Percentiles rank a stretch among this genome's conserved stretches.
phyloP scores from a whole-genome alignment of 192 early-diverging fungal genomes.

The Coemansia sp. region DNA sequence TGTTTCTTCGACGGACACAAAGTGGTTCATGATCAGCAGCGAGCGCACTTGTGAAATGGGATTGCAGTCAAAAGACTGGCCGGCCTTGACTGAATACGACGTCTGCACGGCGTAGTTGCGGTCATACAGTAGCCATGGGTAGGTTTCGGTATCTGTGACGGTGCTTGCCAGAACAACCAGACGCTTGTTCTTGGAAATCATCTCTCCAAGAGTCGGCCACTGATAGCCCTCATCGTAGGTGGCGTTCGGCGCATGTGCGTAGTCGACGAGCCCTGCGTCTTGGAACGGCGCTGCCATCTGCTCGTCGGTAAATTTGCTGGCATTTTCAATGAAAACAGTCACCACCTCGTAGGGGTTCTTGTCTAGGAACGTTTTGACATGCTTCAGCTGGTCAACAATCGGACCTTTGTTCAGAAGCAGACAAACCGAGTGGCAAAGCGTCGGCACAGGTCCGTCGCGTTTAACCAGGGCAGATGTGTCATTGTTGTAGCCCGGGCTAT shows the following conservation, averaged over 20 bases:
- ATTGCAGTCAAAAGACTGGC: slow-evolving; percentile 57
- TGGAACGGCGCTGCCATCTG: slow-evolving; percentile 58
- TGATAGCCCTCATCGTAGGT: slow-evolving; percentile 22
- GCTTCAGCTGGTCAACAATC: slow-evolving; percentile 56
- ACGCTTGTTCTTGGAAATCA: slow-evolving; percentile 66
- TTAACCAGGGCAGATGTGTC: not conserved
- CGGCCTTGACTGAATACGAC: slow-evolving; percentile 59
- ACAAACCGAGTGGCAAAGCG: slow-evolving; percentile 72
- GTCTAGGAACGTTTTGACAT: slow-evolving; percentile 63
- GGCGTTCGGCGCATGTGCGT: slow-evolving; percentile 54
- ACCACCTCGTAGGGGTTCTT: slow-evolving; percentile 70
- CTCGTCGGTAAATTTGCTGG: slow-evolving; percentile 49
- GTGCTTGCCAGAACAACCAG: slow-evolving; percentile 64
- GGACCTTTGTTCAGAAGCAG: slow-evolving; percentile 61
- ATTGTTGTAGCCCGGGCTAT: not conserved
- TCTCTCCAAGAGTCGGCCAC: slow-evolving; percentile 70
- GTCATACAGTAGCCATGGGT: slow-evolving; percentile 70
- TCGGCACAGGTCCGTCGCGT: slow-evolving; percentile 64
- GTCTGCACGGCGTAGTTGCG: slow-evolving; percentile 71
- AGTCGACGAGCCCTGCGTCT: slow-evolving; percentile 57
- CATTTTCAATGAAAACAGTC: slow-evolving; percentile 74
- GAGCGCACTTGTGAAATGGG: slow-evolving; percentile 27
- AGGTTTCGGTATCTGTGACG: slow-evolving; percentile 54
- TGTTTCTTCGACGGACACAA: slow-evolving; percentile 57
- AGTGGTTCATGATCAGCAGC: slow-evolving; percentile 78